These are phyloP conservation scores for Sporothrix luriei DNA, from an alignment of 2,329 filamentous ascomycete genomes.

Conservation along the genomic window DNA sequence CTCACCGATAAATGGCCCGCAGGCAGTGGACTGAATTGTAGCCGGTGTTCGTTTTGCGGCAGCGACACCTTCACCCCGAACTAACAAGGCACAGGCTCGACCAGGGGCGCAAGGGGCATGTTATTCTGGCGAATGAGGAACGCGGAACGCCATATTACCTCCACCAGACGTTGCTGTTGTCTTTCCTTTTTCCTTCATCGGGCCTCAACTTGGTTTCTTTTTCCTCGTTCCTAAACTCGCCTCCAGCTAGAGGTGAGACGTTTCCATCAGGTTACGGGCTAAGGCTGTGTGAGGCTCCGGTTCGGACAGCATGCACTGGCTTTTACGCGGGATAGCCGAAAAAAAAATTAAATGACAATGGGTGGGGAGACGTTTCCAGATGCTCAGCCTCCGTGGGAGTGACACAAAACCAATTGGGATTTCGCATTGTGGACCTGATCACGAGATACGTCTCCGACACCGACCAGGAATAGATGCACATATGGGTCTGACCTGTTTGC, in stretches of 20 bases:
- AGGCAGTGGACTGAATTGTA: neutral
- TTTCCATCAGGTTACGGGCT: neutral
- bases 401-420: neutral
- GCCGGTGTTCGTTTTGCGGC: neutral
- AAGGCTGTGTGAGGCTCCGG: neutral
- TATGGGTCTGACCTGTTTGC: conserved; percentile 11
- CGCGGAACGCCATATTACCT: neutral
- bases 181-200: conserved; percentile 3
- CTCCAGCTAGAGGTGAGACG: conserved; percentile 7
- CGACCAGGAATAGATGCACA: neutral
- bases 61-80: neutral
- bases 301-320: neutral
- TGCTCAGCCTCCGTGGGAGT: neutral
- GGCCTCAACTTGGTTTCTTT: neutral
- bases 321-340: neutral
- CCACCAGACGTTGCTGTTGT: neutral
- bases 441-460: neutral
- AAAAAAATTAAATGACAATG: neutral
- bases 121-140: neutral
- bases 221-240: neutral
- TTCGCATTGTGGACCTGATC: neutral
- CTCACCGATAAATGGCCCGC: conserved; percentile 12
- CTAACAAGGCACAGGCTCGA: conserved; percentile 5
- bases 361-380: neutral
- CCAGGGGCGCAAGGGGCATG: neutral